Evolutionary conservation across 2,329 filamentous ascomycete genomes (phyloP), one percentile per base, ranked within the genome.

Genomic region (Calcarisporium arbuscula): DNA sequence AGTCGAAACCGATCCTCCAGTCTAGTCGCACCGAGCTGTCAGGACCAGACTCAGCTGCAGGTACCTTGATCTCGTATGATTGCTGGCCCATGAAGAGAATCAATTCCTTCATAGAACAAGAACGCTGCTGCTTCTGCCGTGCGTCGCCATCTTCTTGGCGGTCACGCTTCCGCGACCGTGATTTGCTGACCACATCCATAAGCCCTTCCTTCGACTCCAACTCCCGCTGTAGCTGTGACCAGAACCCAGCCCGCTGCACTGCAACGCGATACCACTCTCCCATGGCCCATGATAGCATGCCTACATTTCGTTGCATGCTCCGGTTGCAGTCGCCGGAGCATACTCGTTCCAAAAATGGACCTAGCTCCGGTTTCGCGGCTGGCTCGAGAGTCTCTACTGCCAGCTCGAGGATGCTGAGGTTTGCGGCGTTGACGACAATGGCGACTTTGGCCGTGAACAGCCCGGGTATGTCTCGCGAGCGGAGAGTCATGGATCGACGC

Each of bases 1-100:
- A 85, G 53, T 85, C 81, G 48, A 85, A 83, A 3, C 58, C 57
- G 28, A 83, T 77, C 30, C 57, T 62, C 82, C 82, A 86, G 37
- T 68, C 63, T 2, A 85, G 58, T 18, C 74, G 67, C 5, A 79
- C 36, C 9, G 63, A 53, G 3, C 70, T 61, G 8, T 59, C 40
- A 1, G 53, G 50, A 1, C 60, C 52, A 31, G 56, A 35, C 60
- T 45, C 42, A 32, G 49, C 34, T 4, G 44, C 30, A 19, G 67
- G 49, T 6, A 72, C 43, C 1, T 62, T 55, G 2, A 77, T 41
- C 21, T 72, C 65, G 11, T 68, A 61, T 18, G 57, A 56, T n/a
- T 66, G 69, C 28, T 68, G 64, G 3, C 73, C 74, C 49, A 80
- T 60, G 27, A 72, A 67, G 1, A 68, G 64, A 2, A 76, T 50